Evolutionary conservation across 2,329 filamentous ascomycete species (phyloP), one percentile per base, ranked within the genome.

Genomic region (Dichotomopilus funicola): DNA sequence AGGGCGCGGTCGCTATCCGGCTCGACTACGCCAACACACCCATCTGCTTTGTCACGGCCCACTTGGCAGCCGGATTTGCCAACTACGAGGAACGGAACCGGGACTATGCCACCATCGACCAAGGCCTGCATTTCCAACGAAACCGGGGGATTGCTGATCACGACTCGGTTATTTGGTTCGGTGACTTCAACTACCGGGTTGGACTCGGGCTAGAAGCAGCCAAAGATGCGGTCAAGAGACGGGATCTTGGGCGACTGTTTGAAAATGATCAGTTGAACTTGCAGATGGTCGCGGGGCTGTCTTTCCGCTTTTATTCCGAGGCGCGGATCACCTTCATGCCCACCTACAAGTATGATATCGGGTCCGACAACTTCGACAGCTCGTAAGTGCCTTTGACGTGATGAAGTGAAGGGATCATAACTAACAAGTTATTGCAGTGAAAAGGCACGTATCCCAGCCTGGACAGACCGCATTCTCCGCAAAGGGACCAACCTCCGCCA

Each of bases 111-210:
- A 96, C 88, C 3, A 96, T 96, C 51, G 86, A 88, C 62, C 82
- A 88, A 58, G 94, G 94, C 3, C 72, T 99, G 37, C 83, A 89
- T 41, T 99, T 99, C 67, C 92, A 96, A 70, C 82, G 90, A 53
- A 96, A 96, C 65, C 79, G 91, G 55, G 82, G 87, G 5, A 97
- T 99, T 59, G 89, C 94, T 64, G 88, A 97, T 68, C 94, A 99
- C 67, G 90, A 86, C 63, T 80, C 88, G 27, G 86, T 97, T 38
- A 86, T 96, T 52, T 99, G 94, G 92, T 80, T 96, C 43, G 94
- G 94, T 5, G 94, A 99, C 70, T 99, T 99, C 76, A 99, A 99
- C 68, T 99, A 99, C 71, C 87, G 94, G 13, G 95, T 99, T 64
- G 92, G 91, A 1, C 78, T 97, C 55, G 80, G 79, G 45, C 84